Conservation (phyloP, 169 alveolate species). For the Eimeria brunetti region DNA sequence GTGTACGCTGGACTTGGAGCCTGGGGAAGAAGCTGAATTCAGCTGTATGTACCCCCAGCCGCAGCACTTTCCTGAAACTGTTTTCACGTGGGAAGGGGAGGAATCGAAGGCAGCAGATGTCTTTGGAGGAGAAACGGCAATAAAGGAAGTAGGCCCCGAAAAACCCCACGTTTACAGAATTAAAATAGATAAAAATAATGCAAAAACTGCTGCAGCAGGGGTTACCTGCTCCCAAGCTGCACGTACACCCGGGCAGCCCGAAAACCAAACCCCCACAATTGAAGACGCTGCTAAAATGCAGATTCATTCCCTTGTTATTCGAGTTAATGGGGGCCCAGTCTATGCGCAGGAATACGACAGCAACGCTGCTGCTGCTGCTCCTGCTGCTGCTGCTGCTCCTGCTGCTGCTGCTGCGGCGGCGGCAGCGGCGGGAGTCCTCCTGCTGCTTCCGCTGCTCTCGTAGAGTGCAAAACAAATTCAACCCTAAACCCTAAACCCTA, state of each 20-base stretch:
- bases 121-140: background rate
- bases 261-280: too few relatives aligned
- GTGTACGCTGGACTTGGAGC: background rate
- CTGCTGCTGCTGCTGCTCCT: too few relatives aligned
- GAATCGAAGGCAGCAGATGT: background rate
- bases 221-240: slow-evolving; percentile 3
- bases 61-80: background rate
- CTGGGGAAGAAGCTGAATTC: background rate
- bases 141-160: background rate
- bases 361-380: background rate
- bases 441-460: too few relatives aligned
- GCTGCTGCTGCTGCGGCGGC: too few relatives aligned
- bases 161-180: background rate
- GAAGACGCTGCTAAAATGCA: background rate
- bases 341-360: background rate
- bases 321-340: background rate
- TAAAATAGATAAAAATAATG: background rate
- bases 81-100: slow-evolving; percentile 1
- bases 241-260: background rate
- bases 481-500: too few relatives aligned
- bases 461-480: too few relatives aligned
- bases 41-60: background rate
- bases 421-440: too few relatives aligned
- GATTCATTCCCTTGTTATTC: background rate
- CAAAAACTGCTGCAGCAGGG: slow-evolving; percentile 6